Evolutionary conservation across 495 filamentous ascomycete species (phyloP), one percentile per base, ranked within the genome.

Genomic region (Aspergillus ellipticus): DNA sequence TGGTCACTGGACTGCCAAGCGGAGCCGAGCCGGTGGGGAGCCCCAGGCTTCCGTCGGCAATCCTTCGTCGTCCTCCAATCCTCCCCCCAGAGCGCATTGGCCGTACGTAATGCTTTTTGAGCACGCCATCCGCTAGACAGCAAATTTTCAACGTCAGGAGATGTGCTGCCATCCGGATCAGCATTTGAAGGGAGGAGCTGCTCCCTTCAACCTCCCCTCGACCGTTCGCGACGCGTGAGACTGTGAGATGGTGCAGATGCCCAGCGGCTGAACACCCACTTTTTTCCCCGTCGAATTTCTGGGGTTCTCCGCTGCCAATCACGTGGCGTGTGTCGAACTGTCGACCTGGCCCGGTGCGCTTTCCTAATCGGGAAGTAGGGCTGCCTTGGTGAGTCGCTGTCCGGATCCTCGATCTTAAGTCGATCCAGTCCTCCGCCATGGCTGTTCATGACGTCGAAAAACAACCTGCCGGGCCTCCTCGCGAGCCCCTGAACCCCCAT

Each of bases 371-470:
- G 48, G 26, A 35, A 50, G 31, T 50, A 50, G 46, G 46, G 46
- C 46, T n/a, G n/a, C n/a, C n/a, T 50, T 20, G 28, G 15, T 41
- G 4, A 15, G 49, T 7, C 49, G 24, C n/a, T 26, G 16, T 39
- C 28, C n/a, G 20, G 28, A 10, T 8, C 49, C 19, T 35, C 26
- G 6, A 37, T 48, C 9, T 39, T 46, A 21, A 16, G 2, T 13
- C 31, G 9, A 33, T 26, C 21, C 10, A 15, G 5, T 3, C 16
- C 24, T 4, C 22, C 24, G 6, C 1, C 24, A 59, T 59, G 57
- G 57, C 51, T 1, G 31, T 22, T 20, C 53, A 26, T 37, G 67
- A 73, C 28, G 48, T 63, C 29, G 66, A 73, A 33, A 72, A 73
- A 51, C 45, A 62, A n/a, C 51, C 54, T 4, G 21, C 47, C 2